A percentile compares a stretch with the other conserved stretches of the same genome.
phyloP scores from a whole-genome alignment of 2,329 filamentous ascomycete species.

The Aspergillus piperis region DNA sequence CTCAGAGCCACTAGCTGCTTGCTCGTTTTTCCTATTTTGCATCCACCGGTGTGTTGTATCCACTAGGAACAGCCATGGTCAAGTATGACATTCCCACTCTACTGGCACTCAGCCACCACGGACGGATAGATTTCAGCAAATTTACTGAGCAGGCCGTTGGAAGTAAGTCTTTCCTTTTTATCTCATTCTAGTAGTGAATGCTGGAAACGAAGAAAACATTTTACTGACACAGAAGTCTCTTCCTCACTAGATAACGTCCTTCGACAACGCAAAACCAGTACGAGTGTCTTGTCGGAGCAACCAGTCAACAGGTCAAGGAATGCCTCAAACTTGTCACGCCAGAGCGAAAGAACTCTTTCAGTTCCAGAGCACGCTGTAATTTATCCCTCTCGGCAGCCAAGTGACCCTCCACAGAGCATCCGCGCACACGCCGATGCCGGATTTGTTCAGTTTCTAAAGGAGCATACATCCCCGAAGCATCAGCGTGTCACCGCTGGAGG shows the following conservation, averaged over 20 bases:
- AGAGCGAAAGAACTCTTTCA: constrained; percentile 20
- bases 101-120: constrained; percentile 35
- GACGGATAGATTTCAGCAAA: constrained; percentile 27
- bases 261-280: constrained; percentile 22
- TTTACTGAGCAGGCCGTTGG: constrained; percentile 33
- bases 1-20: too few species aligned
- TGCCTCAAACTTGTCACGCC: constrained; percentile 24
- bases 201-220: not conserved
- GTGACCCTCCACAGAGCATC: constrained; percentile 34
- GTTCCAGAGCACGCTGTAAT: constrained; percentile 20
- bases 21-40: constrained; percentile 4
- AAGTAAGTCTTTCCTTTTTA: constrained; percentile 27
- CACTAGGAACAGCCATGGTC: constrained; percentile 23
- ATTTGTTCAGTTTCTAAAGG: constrained; percentile 49
- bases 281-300: constrained; percentile 29
- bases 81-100: constrained; percentile 43
- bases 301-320: constrained; percentile 27
- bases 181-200: not conserved
- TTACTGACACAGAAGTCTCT: not conserved
- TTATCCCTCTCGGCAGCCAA: constrained; percentile 33
- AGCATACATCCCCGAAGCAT: constrained; percentile 51
- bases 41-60: constrained; percentile 7
- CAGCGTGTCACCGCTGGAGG: constrained; percentile 53
- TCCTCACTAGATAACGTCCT: constrained; percentile 26
- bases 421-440: constrained; percentile 42